Evolutionary conservation across 441 rosid species (phyloP), one percentile per base, ranked within the genome.

Genomic region (Pelargonium fulgidum): DNA sequence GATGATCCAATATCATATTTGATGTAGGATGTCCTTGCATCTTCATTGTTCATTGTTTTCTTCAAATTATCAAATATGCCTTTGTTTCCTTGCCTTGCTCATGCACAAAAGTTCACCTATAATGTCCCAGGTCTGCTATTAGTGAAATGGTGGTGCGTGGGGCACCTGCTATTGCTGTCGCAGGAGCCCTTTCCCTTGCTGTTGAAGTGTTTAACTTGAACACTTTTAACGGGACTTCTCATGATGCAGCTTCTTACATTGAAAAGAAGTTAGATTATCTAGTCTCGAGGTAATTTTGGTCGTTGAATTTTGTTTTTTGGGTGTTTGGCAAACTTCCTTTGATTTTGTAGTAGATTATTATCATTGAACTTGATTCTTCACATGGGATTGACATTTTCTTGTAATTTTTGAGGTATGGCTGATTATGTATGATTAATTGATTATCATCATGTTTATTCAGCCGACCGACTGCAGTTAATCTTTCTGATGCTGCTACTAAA

Each of bases 111-210:
- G 11, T 68, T 26, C 48, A 52, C 1, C 54, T 29, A 24, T 17
- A 1, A 19, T 81, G 63, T 58, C 42, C 63, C 54, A 91, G 98
- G 97, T 78, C 71, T 44, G 95, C 93, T n/a, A 88, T 93, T 71
- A 85, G 82, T 66, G 97, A 89, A 45, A 93, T 93, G 97, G 93
- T 93, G 17, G 99, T 93, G 22, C 95, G 99, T 8, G 99, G 97
- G 71, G 99, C 97, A 48, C 99, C 99, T 62, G 99, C 99, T 47
- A 91, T 91, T 65, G 99, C 99, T 39, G 88, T 93, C 63, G 86
- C 99, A 3, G 97, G 95, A 2, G 93, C 95, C 1, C 91, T 93
- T 48, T 85, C 99, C 71, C 85, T 93, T 69, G 96, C 97, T 0
- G 95, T 91, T 5, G 95, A 93, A 80, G 96, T 87, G 22, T 85